phyloP scores from a whole-genome alignment of 345 rosid species.

The Cardamine occulta region DNA sequence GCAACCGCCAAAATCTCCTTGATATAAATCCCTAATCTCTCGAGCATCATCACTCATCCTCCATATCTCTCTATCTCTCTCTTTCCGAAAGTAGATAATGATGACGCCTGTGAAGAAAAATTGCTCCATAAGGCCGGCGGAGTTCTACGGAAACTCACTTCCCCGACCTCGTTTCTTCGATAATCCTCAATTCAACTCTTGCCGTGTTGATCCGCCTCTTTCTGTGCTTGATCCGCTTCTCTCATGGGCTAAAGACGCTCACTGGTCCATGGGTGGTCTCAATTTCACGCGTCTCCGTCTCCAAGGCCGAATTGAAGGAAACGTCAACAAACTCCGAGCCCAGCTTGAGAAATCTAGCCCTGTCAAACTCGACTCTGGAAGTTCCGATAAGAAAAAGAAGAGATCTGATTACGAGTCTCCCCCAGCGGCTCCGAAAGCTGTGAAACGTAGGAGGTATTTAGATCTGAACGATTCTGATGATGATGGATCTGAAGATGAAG shows the following conservation, averaged over 20 bases:
- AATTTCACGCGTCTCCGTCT: conserved; percentile 82
- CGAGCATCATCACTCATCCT: background rate
- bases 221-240: conserved; percentile 77
- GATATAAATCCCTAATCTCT: conserved; percentile 27
- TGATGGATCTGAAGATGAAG: conserved; percentile 38
- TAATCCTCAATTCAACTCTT: conserved; percentile 50
- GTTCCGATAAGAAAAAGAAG: conserved; percentile 20
- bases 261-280: conserved; percentile 99
- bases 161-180: conserved; percentile 86
- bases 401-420: conserved; percentile 53
- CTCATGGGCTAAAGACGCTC: conserved; percentile 91
- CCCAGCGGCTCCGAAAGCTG: conserved; percentile 66
- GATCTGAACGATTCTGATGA: conserved; percentile 50
- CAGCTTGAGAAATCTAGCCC: conserved; percentile 48
- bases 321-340: conserved; percentile 54
- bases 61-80: background rate
- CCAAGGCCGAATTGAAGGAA: conserved; percentile 92
- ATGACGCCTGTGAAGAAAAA: conserved; percentile 50
- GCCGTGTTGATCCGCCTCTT: conserved; percentile 73
- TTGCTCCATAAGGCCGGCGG: conserved; percentile 52
- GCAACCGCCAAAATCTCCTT: conserved; percentile 29
- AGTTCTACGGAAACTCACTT: conserved; percentile 90
- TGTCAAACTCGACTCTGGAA: background rate
- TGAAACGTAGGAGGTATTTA: conserved; percentile 59
- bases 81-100: conserved; percentile 36